phyloP scores from a whole-genome alignment of 2,329 filamentous ascomycete genomes.

The Fusarium sp. region DNA sequence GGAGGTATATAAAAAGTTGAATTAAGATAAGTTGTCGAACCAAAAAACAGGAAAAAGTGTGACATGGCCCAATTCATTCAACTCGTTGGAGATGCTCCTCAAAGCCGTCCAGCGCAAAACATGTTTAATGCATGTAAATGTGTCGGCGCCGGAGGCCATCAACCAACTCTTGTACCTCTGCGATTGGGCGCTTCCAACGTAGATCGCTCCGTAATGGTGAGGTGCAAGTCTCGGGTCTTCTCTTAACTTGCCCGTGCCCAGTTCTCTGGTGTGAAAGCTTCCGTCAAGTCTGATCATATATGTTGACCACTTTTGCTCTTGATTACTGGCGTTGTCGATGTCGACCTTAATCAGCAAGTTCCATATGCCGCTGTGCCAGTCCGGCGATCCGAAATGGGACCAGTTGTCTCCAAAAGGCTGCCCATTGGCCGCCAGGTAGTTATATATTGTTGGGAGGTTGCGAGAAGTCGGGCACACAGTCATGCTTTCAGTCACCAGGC shows the following conservation, averaged over 20 bases:
- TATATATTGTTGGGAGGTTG: neutral
- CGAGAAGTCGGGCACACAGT: neutral
- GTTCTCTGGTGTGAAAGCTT: rapidly evolving
- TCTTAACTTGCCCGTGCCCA: neutral
- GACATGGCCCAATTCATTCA: neutral
- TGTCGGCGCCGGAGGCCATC: neutral
- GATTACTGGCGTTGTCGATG: neutral
- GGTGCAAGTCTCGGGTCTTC: too few species aligned
- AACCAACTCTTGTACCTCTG: neutral
- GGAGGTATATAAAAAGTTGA: neutral
- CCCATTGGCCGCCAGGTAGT: neutral
- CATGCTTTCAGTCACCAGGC: neutral
- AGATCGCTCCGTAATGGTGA: neutral
- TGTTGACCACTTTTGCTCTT: neutral
- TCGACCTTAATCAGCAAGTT: neutral
- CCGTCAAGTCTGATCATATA: neutral
- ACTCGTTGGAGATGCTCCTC: neutral
- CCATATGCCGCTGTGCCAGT: neutral
- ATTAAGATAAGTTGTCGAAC: too few species aligned
- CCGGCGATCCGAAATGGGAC: neutral
- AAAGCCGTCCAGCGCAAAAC: neutral
- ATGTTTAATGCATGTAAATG: neutral
- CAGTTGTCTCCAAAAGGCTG: neutral
- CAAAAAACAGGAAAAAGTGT: neutral
- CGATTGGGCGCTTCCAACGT: neutral